Percentiles rank a stretch among this genome's conserved stretches.
Conservation (phyloP, 306 rosid species). For the Quercus engelmannii region DNA sequence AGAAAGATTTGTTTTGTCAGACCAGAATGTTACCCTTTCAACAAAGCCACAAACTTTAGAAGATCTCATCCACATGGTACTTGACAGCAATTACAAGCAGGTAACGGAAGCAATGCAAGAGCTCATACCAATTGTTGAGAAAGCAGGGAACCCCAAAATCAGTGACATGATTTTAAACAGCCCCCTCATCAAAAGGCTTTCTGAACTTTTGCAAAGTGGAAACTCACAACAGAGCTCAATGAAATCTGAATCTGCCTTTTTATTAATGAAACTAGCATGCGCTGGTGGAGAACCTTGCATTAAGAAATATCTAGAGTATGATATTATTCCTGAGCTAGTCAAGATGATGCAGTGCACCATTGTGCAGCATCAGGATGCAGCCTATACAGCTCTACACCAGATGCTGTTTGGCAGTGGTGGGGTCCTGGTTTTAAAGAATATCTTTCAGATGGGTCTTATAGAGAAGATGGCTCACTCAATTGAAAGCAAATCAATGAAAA, state of each 20-base stretch:
- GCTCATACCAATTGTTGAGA: constrained; percentile 28
- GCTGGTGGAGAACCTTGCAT: constrained; percentile 31
- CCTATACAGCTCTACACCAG: constrained; percentile 23
- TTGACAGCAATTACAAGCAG: constrained; percentile 9
- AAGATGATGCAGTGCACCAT: constrained; percentile 26
- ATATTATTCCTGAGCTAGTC: constrained; percentile 24
- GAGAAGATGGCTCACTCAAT: constrained; percentile 29
- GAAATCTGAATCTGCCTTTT: constrained; percentile 17
- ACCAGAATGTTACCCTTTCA: constrained; percentile 5
- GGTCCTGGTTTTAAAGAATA: constrained; percentile 12
- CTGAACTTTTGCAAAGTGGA: constrained; percentile 18
- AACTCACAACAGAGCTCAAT: not conserved
- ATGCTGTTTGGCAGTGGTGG: constrained; percentile 29
- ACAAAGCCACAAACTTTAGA: constrained; percentile 20
- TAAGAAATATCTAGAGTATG: constrained; percentile 21
- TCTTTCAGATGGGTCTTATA: constrained; percentile 22
- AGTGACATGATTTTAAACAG: constrained; percentile 24
- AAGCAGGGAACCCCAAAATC: constrained; percentile 19
- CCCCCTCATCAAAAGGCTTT: constrained; percentile 15
- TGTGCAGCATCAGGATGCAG: constrained; percentile 17
- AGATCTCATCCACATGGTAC: constrained; percentile 16
- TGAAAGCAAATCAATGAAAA: constrained; percentile 27
- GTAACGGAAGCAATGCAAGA: constrained; percentile 27
- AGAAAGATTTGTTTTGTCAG: constrained; percentile 16
- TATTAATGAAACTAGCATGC: constrained; percentile 25